A percentile compares a stretch with the other conserved stretches of the same genome.
Evolutionary conservation across 331 rosid genomes (phyloP).

Genomic region (Quercus phellos): DNA sequence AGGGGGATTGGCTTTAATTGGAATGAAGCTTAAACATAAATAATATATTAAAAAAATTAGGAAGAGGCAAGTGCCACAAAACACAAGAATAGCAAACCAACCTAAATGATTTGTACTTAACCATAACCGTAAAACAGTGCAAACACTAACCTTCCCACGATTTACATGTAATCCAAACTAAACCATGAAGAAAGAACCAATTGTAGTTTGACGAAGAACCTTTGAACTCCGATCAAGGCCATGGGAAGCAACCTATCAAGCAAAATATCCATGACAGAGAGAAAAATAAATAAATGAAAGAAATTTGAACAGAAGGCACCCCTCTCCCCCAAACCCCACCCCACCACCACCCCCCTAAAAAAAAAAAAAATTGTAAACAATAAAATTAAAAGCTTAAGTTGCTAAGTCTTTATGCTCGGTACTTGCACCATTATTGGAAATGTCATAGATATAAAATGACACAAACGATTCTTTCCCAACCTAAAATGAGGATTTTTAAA

Average conservation of each 20-base stretch:
- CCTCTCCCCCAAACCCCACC: no score
- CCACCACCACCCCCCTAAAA: no score
- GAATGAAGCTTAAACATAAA: not conserved
- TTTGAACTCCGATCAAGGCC: slow-evolving; percentile 94
- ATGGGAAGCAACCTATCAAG: slow-evolving; percentile 85
- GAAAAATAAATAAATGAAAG: not conserved
- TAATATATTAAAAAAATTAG: not conserved
- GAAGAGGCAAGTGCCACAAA: slow-evolving; percentile 2
- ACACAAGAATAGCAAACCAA: slow-evolving; percentile 26
- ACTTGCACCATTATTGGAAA: not conserved
- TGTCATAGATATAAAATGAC: not conserved
- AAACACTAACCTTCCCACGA: slow-evolving; percentile 18
- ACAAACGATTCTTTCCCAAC: not conserved
- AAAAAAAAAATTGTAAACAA: not conserved
- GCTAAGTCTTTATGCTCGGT: not conserved
- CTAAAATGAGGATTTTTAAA: not conserved
- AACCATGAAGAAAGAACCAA: slow-evolving; percentile 75
- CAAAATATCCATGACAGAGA: not conserved
- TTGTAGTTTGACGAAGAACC: slow-evolving; percentile 94
- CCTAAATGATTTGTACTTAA: slow-evolving; percentile 30
- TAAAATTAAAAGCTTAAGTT: no score
- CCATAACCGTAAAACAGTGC: not conserved
- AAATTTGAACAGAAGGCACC: not conserved
- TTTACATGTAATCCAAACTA: slow-evolving; percentile 37
- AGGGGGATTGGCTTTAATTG: not conserved